A percentile compares a stretch with the other conserved stretches of the same genome.
These are phyloP conservation scores for Scutellaria barbata DNA, from an alignment of 257 asterid species.

Conservation along the genomic window DNA sequence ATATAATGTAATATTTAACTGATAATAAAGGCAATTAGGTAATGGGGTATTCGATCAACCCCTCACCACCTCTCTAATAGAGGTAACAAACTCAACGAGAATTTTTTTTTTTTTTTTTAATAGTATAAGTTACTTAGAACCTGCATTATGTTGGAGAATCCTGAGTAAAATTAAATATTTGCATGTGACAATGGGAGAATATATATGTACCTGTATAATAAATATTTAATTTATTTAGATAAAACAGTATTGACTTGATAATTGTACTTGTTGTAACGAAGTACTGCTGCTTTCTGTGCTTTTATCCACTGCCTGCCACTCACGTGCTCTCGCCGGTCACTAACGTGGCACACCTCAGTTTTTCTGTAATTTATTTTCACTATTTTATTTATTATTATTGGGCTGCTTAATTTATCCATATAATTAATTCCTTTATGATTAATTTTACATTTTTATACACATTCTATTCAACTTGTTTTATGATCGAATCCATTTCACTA, in stretches of 20 bases:
- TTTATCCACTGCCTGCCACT: slow-evolving; percentile 43
- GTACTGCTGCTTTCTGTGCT: slow-evolving; percentile 46
- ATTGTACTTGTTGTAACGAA: slow-evolving; percentile 41
- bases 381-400: not conserved
- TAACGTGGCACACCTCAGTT: slow-evolving; percentile 49
- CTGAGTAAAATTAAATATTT: not conserved
- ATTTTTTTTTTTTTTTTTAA: too few relatives aligned
- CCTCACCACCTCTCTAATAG: too few relatives aligned
- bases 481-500: too few relatives aligned
- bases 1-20: too few relatives aligned
- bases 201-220: not conserved
- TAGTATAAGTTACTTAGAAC: too few relatives aligned
- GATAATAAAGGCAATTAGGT: too few relatives aligned
- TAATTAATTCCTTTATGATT: not conserved
- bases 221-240: not conserved
- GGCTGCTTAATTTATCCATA: not conserved
- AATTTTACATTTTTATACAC: not conserved
- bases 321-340: slow-evolving; percentile 56
- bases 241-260: slow-evolving; percentile 18
- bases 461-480: too few relatives aligned
- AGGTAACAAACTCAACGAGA: too few relatives aligned
- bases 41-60: too few relatives aligned
- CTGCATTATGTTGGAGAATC: not conserved
- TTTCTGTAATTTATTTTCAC: not conserved
- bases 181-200: slow-evolving; percentile 24